phyloP scores from a whole-genome alignment of 73 alveolate genomes.

The Symbiodinium pilosum region DNA sequence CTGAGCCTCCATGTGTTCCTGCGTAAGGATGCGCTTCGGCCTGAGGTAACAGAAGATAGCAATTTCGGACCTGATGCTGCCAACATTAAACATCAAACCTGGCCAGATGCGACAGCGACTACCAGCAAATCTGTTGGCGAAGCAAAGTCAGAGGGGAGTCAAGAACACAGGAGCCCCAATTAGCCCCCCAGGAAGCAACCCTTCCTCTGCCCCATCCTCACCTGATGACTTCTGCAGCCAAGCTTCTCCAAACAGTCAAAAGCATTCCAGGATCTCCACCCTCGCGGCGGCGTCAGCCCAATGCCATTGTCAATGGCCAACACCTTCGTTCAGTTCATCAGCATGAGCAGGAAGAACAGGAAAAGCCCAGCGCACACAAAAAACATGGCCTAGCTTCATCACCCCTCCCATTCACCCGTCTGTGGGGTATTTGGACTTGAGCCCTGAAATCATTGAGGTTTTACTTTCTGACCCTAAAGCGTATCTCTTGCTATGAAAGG shows the following conservation, averaged over 20 bases:
- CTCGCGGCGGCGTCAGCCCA: constrained; percentile 80
- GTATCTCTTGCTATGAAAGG: background rate
- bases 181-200: no score
- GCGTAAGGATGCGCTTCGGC: constrained; percentile 87
- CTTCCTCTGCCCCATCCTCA: no score
- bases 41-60: background rate
- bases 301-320: constrained; percentile 81
- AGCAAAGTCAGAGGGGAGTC: no score
- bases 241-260: constrained; percentile 66
- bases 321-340: no score
- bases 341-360: background rate
- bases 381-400: background rate
- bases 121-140: no score
- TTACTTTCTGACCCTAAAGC: background rate
- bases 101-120: no score
- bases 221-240: background rate
- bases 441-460: no score
- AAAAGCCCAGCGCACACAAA: background rate
- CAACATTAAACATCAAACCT: no score
- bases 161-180: no score
- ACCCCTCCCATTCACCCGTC: no score
- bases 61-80: no score
- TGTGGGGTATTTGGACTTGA: no score
- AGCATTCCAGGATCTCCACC: constrained; percentile 86
- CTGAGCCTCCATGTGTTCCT: constrained; percentile 72